Evolutionary conservation across 1,284 basidiomycete species (phyloP).

Genomic region (Mycosarcoma maydis): DNA sequence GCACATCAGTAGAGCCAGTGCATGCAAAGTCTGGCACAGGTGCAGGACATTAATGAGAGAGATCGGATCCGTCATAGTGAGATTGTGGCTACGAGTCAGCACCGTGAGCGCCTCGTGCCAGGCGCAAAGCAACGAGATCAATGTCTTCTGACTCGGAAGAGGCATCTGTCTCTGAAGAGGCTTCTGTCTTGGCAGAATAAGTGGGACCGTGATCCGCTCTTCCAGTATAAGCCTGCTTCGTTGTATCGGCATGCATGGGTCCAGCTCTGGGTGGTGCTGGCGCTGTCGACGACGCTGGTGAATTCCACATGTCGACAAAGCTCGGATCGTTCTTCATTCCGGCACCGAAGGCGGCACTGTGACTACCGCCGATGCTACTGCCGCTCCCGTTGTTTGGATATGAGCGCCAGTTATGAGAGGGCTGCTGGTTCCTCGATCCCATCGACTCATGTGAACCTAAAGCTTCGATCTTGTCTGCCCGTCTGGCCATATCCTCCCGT

Average conservation of each 20-base stretch:
- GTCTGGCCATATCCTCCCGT: slow-evolving; percentile 27
- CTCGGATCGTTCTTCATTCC: background rate
- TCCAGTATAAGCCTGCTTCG: no score
- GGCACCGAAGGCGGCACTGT: background rate
- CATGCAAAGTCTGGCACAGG: no score
- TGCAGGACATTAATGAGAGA: no score
- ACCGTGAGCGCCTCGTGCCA: slow-evolving; percentile 6
- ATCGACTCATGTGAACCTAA: no score
- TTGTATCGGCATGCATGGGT: no score
- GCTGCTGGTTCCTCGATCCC: slow-evolving; percentile 5
- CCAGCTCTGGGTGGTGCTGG: no score
- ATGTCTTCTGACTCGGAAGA: slow-evolving; percentile 30
- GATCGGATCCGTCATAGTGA: background rate
- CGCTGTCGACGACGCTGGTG: no score
- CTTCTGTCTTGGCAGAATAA: no score
- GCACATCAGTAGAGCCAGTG: no score
- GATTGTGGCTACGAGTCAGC: background rate
- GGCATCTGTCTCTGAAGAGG: no score
- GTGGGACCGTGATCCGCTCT: slow-evolving; percentile 7
- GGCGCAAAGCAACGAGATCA: slow-evolving; percentile 26
- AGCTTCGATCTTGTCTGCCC: slow-evolving; percentile 30
- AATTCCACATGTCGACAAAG: no score
- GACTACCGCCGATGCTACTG: background rate
- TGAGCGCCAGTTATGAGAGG: slow-evolving; percentile 10
- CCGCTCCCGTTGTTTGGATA: slow-evolving; percentile 1